Base-by-base conservation (phyloP, 768 basidiomycete species). In the Trametes meyenii region DNA sequence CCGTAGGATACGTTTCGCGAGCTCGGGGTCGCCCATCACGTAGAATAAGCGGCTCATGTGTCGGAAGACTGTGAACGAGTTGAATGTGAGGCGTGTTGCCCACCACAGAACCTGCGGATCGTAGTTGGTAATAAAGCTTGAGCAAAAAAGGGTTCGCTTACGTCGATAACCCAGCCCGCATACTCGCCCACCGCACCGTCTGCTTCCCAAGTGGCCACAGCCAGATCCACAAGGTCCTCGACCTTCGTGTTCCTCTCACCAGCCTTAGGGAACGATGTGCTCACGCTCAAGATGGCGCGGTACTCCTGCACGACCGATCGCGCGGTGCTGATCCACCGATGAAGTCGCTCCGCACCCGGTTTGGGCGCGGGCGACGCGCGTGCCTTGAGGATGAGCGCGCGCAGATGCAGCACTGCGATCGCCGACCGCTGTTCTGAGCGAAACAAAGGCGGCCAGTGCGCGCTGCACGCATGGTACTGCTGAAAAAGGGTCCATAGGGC, bases 81-180 rank as follows among this genome's bases (percentile, higher is more conserved):
- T 95, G 79, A 98, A 97, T 0, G 96, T 98, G 21, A 95, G 82
- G 21, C 89, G 86, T 10, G 94, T 95, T 0, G 94, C 90, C 94
- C 94, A 95, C 90, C 94, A 96, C 1, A 98, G 81, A 21, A 94
- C 83, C 90, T 92, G 72, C 19, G 16, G 17, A 52, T 11, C 4
- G 36, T 40, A 13, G 38, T 6, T 51, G 11, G 3, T 10, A 3
- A 3, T 35, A 38, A 24, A 21, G 6, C 29, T 1, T 11, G 3
- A 5, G 35, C 24, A 45, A 62, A 44, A 23, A 36, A 29, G n/a
- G 13, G 55, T 49, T 14, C 42, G 57, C 23, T 66, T 63, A 91
- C 90, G 71, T 94, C 92, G 54, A 94, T 81, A 17, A 91, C 85
- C 91, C 90, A 92, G n/a, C 82, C 83, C 1, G 85, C 83, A 62